phyloP scores from a whole-genome alignment of 495 filamentous ascomycete species.

The Penicillium paxilli region DNA sequence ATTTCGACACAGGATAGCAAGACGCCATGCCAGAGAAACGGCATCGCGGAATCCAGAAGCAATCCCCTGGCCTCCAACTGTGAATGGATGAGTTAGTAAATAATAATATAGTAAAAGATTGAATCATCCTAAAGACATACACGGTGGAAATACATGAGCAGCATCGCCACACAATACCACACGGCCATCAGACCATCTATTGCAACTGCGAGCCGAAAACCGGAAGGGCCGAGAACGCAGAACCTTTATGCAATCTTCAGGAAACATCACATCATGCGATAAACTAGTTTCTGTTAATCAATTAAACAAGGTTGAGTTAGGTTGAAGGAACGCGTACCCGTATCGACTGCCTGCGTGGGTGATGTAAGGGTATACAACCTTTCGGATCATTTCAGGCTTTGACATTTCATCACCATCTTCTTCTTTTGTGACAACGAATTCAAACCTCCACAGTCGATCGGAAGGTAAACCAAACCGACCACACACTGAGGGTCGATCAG shows the following conservation, averaged over 20 bases:
- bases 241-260: constrained; percentile 47
- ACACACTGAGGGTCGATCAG: constrained; percentile 41
- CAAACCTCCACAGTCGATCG: constrained; percentile 49
- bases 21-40: constrained; percentile 45
- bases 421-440: constrained; percentile 37
- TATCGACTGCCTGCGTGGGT: constrained; percentile 31
- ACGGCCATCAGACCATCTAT: constrained; percentile 46
- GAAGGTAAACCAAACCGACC: constrained; percentile 45
- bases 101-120: neutral
- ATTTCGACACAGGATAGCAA: constrained; percentile 33
- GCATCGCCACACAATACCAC: constrained; percentile 51
- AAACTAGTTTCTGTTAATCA: constrained; percentile 13
- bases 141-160: constrained; percentile 58
- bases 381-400: constrained; percentile 19
- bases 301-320: neutral
- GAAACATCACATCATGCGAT: constrained; percentile 34
- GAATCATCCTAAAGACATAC: constrained; percentile 18
- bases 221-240: constrained; percentile 48
- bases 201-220: constrained; percentile 47
- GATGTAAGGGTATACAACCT: constrained; percentile 33
- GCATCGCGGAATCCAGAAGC: constrained; percentile 43
- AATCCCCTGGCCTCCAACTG: constrained; percentile 53
- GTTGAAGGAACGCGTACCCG: constrained; percentile 18
- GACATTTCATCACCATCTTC: constrained; percentile 37
- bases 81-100: neutral